Base-by-base conservation (phyloP, 2,329 filamentous ascomycete species). In the Epichloe gansuensis region DNA sequence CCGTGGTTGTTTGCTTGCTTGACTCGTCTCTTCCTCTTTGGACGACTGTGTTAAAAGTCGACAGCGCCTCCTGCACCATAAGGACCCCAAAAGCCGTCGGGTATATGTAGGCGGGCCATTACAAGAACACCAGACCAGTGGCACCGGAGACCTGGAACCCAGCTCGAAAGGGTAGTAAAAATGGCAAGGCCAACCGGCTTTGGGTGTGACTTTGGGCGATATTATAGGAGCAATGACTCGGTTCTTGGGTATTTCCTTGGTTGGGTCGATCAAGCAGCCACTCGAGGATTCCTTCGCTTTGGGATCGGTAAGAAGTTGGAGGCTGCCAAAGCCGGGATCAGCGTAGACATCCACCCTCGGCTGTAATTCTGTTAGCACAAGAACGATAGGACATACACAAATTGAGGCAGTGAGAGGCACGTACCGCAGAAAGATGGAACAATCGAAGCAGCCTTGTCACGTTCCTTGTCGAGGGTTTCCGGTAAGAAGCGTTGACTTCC, bases 401-500 rank as follows among this genome's bases (percentile, higher is more conserved):
- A 39, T 42, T 42, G n/a, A 39, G 13, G 3, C 11, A 3, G 17
- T 12, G 13, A 25, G 0, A 1, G 2, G 15, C 39, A 67, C 82
- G 62, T 75, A 86, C 83, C 93, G 75, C 89, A 95, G 69, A 96
- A 96, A 57, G 83, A 86, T 63, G 80, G 81, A 28, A 95, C 67
- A 47, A 95, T 95, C 12, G 87, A 75, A 37, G 90, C 89, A 1
- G 89, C 88, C 72, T 95, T 95, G 69, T 95, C 89, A 60, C 85
- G 86, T 71, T 95, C 91, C 67, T 89, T 89, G 64, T 95, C 90
- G 58, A 95, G 74, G 1, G 85, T 84, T 52, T 85, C 88, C 1
- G 90, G 90, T 78, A 91, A 85, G 68, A 95, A 95, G 23, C 87
- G 85, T 68, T 95, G 89, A 47, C 70, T 70, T n/a, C 89, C 89